Conservation (phyloP, 75 land plant genomes). For the Cupressus sempervirens region DNA sequence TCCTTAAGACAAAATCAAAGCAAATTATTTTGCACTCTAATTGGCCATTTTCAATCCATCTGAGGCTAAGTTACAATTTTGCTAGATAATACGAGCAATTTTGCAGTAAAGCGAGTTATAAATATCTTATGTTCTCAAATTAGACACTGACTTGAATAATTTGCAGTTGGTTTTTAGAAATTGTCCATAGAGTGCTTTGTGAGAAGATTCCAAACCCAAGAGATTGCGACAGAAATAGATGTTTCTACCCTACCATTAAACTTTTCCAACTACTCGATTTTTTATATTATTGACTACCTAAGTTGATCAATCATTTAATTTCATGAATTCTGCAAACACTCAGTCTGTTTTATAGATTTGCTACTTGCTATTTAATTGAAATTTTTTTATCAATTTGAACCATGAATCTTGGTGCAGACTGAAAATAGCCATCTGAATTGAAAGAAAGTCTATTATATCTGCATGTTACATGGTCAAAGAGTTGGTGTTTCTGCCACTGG, state of each 20-base stretch:
- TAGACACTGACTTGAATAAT: background rate
- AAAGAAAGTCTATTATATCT: slow-evolving; percentile 53
- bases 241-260: slow-evolving; percentile 9
- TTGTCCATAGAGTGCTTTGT: slow-evolving; percentile 51
- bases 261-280: background rate
- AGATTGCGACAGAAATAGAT: slow-evolving; percentile 56
- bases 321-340: background rate
- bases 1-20: background rate
- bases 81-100: background rate
- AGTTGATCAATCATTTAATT: slow-evolving; percentile 1
- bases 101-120: background rate
- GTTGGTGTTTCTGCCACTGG: slow-evolving; percentile 57
- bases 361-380: background rate
- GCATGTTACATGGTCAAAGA: slow-evolving; percentile 43
- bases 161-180: slow-evolving; percentile 22
- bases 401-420: background rate
- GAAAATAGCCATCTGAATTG: slow-evolving; percentile 39
- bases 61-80: background rate
- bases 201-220: slow-evolving; percentile 41
- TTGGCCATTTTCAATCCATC: background rate
- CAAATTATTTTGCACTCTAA: background rate
- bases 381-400: background rate
- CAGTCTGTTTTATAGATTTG: background rate
- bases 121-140: background rate
- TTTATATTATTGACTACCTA: background rate